These are phyloP conservation scores for Elaeis guineensis DNA, from an alignment of 176 grass and related monocot species.

Conservation along the genomic window DNA sequence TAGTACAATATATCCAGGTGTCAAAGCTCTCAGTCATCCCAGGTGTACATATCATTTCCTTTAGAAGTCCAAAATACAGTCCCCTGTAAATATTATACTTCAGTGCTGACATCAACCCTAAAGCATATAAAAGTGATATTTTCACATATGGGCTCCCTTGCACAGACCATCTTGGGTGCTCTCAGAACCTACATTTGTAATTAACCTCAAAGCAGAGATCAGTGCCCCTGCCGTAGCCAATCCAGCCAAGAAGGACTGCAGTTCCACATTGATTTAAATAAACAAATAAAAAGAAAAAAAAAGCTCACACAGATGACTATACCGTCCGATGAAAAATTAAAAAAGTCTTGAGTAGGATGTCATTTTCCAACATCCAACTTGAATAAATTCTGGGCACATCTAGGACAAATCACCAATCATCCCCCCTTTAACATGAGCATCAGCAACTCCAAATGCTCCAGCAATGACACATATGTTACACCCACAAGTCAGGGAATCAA, in stretches of 20 bases:
- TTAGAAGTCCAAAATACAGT: no score
- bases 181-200: slow-evolving; percentile 56
- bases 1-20: no score
- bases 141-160: slow-evolving; percentile 52
- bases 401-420: slow-evolving; percentile 91
- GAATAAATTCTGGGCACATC: slow-evolving; percentile 91
- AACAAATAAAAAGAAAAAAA: no score
- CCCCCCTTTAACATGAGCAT: slow-evolving; percentile 77
- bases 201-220: slow-evolving; percentile 45
- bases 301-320: no score
- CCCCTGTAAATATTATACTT: no score
- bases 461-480: slow-evolving; percentile 50
- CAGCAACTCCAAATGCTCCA: slow-evolving; percentile 73
- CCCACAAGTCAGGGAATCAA: no score
- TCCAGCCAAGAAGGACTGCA: slow-evolving; percentile 53
- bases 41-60: no score
- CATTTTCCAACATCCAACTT: slow-evolving; percentile 31
- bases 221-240: slow-evolving; percentile 49
- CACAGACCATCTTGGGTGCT: slow-evolving; percentile 51
- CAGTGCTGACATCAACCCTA: no score
- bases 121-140: not conserved
- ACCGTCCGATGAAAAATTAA: not conserved
- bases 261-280: slow-evolving; percentile 8
- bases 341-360: not conserved
- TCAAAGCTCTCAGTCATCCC: no score